Percentiles rank a stretch among this genome's conserved stretches.
phyloP scores from a whole-genome alignment of 1,139 yeast species.

The Wickerhamiella infanticola region DNA sequence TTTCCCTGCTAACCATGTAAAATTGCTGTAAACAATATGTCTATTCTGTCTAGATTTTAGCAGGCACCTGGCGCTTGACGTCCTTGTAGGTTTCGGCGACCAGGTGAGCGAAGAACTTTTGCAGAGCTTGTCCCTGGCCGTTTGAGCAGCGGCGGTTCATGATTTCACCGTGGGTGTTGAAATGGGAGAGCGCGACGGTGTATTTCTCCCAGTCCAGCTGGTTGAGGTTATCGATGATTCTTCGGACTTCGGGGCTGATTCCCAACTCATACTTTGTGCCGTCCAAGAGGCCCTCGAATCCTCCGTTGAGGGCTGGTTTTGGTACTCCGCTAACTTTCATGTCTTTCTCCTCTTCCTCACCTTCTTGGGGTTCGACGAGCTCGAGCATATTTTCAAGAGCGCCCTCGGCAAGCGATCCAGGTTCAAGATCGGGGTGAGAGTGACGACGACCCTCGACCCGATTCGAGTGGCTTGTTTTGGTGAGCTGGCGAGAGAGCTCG shows the following conservation, averaged over 20 bases:
- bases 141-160: constrained; percentile 20
- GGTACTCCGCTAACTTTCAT: not conserved
- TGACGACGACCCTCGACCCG: not conserved
- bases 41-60: not conserved
- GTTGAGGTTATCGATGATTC: constrained; percentile 15
- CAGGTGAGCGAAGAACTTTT: constrained; percentile 14
- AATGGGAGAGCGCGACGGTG: constrained; percentile 15
- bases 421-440: not conserved
- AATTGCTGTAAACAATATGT: constrained; percentile 1
- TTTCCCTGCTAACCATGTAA: constrained; percentile 84
- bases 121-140: constrained; percentile 20
- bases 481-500: not conserved
- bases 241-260: constrained; percentile 5
- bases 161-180: constrained; percentile 19
- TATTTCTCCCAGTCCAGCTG: constrained; percentile 21
- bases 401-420: not conserved
- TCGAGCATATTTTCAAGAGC: not conserved
- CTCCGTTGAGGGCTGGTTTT: constrained; percentile 3
- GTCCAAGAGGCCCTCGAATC: constrained; percentile 8
- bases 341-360: constrained; percentile 1
- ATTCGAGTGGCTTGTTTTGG: not conserved
- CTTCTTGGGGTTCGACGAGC: not conserved
- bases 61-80: too few species aligned
- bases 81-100: constrained; percentile 1
- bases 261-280: constrained; percentile 5